Evolutionary conservation across 106 monocot species (phyloP).

Genomic region (Dioscorea alata): DNA sequence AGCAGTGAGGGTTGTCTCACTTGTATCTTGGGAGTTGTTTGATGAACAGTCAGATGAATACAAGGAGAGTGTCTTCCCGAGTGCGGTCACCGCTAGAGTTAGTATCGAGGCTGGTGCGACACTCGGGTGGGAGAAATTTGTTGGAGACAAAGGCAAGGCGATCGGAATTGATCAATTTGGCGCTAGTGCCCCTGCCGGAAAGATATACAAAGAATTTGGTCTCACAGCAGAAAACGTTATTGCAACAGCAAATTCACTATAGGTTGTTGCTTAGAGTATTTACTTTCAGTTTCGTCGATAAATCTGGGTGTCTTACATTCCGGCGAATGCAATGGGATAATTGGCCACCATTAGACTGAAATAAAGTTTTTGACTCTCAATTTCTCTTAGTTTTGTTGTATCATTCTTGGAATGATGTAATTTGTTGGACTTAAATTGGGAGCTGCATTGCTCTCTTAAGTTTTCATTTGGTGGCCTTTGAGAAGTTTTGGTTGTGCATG

Average conservation of each 20-base stretch:
- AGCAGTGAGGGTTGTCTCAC: constrained; percentile 52
- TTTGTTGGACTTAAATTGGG: neutral
- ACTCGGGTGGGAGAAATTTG: constrained; percentile 60
- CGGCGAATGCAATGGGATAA: no score
- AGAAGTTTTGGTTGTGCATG: no score
- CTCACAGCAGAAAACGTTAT: constrained; percentile 55
- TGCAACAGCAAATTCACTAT: constrained; percentile 41
- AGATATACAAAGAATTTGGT: constrained; percentile 67
- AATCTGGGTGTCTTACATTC: no score
- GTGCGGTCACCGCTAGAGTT: constrained; percentile 44
- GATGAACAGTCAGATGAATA: constrained; percentile 67
- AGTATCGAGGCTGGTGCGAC: constrained; percentile 70
- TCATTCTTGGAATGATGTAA: neutral
- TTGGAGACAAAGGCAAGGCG: constrained; percentile 60
- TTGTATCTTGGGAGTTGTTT: constrained; percentile 73
- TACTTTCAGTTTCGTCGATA: no score
- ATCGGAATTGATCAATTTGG: constrained; percentile 75
- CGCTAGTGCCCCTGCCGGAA: constrained; percentile 77
- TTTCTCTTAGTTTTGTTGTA: neutral
- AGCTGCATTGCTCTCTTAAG: no score
- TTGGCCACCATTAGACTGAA: neutral
- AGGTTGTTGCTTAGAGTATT: constrained; percentile 1
- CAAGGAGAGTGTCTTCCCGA: constrained; percentile 66
- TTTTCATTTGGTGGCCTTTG: no score
- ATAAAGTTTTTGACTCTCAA: neutral